Conservation (phyloP, 106 monocot genomes). For the Acorus calamus region DNA sequence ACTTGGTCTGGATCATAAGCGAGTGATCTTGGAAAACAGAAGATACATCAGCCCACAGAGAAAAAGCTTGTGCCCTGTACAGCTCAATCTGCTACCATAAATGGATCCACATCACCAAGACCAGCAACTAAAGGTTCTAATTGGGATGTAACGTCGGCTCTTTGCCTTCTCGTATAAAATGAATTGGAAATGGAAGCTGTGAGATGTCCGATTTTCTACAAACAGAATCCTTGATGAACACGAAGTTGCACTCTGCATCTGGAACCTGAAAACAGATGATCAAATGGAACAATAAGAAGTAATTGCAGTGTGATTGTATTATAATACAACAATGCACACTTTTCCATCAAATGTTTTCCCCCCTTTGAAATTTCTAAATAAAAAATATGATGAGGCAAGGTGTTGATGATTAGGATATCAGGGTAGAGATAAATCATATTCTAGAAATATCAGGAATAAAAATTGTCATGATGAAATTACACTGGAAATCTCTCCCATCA, state of each 20-base stretch:
- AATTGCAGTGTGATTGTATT: background rate
- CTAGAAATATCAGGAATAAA: too few species aligned
- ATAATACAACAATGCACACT: too few species aligned
- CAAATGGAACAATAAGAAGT: background rate
- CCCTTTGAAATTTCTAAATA: background rate
- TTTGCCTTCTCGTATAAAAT: conserved; percentile 68
- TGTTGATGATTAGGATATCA: conserved; percentile 63
- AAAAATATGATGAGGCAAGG: too few species aligned
- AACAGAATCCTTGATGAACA: conserved; percentile 77
- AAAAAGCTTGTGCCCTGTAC: too few species aligned
- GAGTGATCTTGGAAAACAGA: too few species aligned
- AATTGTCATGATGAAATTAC: too few species aligned
- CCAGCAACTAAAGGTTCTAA: conserved; percentile 74
- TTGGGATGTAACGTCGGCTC: conserved; percentile 33
- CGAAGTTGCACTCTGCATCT: conserved; percentile 93
- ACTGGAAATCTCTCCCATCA: too few species aligned
- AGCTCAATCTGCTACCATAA: conserved; percentile 58
- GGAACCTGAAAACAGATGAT: conserved; percentile 49
- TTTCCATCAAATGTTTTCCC: too few species aligned
- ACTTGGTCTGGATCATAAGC: too few species aligned
- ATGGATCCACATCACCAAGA: conserved; percentile 81
- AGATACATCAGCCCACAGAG: too few species aligned
- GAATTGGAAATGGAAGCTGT: conserved; percentile 74
- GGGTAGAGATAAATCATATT: too few species aligned
- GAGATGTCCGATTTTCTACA: conserved; percentile 73